Conservation (phyloP, 2,329 filamentous ascomycete genomes). For the Phialemoniopsis sp. region DNA sequence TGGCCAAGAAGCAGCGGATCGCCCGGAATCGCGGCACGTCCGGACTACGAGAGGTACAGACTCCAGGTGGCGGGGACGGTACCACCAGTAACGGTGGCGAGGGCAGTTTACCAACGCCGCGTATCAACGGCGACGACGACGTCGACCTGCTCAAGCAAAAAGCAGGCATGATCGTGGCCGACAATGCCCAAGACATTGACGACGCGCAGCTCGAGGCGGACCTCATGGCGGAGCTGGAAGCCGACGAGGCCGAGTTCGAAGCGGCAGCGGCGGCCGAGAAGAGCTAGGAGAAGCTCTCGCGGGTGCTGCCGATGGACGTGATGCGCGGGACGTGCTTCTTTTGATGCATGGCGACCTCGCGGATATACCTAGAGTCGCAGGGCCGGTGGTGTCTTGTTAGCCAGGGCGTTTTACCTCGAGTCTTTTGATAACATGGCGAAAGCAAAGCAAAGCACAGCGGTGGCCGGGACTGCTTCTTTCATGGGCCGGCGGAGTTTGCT, state of each 20-base stretch:
- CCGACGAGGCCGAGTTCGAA: conserved; percentile 23
- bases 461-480: no score
- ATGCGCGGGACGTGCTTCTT: no score
- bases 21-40: conserved; percentile 38
- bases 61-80: conserved; percentile 28
- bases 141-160: conserved; percentile 21
- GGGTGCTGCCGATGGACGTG: no score
- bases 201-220: conserved; percentile 60
- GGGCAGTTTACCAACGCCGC: conserved; percentile 35
- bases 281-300: no score
- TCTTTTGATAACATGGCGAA: no score
- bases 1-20: conserved; percentile 48
- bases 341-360: no score
- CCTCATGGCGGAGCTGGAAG: conserved; percentile 56
- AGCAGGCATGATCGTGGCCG: conserved; percentile 15
- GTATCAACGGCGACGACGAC: conserved; percentile 35
- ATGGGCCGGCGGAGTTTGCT: no score
- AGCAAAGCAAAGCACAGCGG: no score
- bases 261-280: conserved; percentile 3
- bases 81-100: conserved; percentile 21
- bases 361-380: no score
- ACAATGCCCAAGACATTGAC: conserved; percentile 31
- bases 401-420: no score
- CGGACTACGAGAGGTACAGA: conserved; percentile 39
- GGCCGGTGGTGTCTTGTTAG: no score